A percentile compares a stretch with the other conserved stretches of the same genome.
phyloP scores from a whole-genome alignment of 352 stramenopile genomes.

The Elongisporangium prolatum region DNA sequence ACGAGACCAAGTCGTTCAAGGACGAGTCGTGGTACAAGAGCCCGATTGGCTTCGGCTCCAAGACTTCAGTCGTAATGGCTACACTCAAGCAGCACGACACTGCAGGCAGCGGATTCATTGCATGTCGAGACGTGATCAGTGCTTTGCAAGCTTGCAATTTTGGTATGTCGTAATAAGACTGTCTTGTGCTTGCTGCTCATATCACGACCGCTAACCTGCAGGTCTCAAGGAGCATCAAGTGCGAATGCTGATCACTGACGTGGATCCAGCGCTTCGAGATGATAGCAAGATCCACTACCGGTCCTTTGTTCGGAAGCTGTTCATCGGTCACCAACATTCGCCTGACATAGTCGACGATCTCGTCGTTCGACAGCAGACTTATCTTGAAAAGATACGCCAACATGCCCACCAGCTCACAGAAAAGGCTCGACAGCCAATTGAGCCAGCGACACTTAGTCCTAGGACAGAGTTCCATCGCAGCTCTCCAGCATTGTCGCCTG shows the following conservation, averaged over 20 bases:
- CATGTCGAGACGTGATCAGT: conserved; percentile 20
- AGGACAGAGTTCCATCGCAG: neutral
- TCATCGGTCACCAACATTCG: neutral
- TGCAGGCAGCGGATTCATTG: conserved; percentile 27
- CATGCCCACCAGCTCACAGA: conserved; percentile 29
- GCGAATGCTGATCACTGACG: conserved; percentile 24
- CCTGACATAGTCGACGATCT: conserved; percentile 21
- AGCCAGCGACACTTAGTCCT: neutral
- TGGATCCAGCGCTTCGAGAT: conserved; percentile 16
- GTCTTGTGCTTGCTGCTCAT: too few relatives aligned
- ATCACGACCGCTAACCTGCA: neutral
- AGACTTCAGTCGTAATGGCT: conserved; percentile 35
- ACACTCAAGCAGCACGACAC: conserved; percentile 37
- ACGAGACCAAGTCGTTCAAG: conserved; percentile 49
- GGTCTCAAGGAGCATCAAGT: conserved; percentile 28
- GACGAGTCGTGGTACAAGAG: conserved; percentile 52
- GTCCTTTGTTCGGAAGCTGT: conserved; percentile 35
- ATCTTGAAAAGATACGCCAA: conserved; percentile 34
- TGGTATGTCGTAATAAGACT: too few relatives aligned
- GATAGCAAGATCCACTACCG: conserved; percentile 31
- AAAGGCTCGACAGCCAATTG: conserved; percentile 7
- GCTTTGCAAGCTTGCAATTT: conserved; percentile 33
- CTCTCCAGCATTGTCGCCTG: neutral
- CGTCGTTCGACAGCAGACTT: conserved; percentile 43
- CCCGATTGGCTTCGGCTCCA: conserved; percentile 39